Percentiles rank a stretch among this genome's conserved stretches.
phyloP scores from a whole-genome alignment of 306 rosid species.

The Cucumis sativus region Cucumber_9930_V3 NC_026655.2:22533501-22534000 shows the following conservation, averaged over 20 bases:
- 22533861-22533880: neutral
- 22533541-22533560: slow-evolving; percentile 19
- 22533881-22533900: neutral
- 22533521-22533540: slow-evolving; percentile 12
- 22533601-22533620: slow-evolving; percentile 56
- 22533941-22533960: neutral
- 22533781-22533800: neutral
- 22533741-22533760: neutral
- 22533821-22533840: neutral
- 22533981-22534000: neutral
- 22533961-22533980: neutral
- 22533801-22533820: neutral
- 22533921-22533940: neutral
- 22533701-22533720: slow-evolving; percentile 88
- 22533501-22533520: slow-evolving; percentile 15
- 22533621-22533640: slow-evolving; percentile 76
- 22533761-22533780: neutral
- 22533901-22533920: neutral
- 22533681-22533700: slow-evolving; percentile 42
- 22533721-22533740: slow-evolving; percentile 87
- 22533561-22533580: slow-evolving; percentile 23
- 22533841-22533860: neutral
- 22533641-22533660: slow-evolving; percentile 53
- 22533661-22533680: slow-evolving; percentile 51
- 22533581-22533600: slow-evolving; percentile 88